These are phyloP conservation scores for Fraxinus paxiana DNA, from an alignment of 305 asterid species.

Conservation along the genomic window DNA sequence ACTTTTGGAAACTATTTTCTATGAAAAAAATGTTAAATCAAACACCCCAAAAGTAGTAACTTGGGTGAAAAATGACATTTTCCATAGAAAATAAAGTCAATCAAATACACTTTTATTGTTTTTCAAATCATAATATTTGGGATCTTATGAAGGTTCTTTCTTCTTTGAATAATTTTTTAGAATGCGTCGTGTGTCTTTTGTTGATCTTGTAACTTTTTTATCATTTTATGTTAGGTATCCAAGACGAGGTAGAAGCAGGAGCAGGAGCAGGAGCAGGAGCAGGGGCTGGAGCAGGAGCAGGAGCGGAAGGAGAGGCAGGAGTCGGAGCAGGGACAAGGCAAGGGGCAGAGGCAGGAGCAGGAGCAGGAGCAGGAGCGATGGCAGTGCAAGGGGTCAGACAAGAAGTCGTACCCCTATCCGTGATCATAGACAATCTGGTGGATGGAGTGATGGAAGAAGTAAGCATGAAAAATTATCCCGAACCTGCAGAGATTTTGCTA, in stretches of 20 bases:
- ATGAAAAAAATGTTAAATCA: too few species aligned
- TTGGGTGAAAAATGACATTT: too few species aligned
- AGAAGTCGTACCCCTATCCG: slow-evolving; percentile 37
- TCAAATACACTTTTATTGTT: too few species aligned
- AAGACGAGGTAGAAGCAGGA: slow-evolving; percentile 20
- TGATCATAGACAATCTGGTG: slow-evolving; percentile 50
- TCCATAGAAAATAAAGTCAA: too few species aligned
- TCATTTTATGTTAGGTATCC: slow-evolving; percentile 26
- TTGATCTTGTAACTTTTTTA: slow-evolving; percentile 13
- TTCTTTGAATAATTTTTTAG: neutral
- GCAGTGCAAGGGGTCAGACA: slow-evolving; percentile 32
- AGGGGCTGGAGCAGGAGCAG: slow-evolving; percentile 30
- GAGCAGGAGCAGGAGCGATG: slow-evolving; percentile 40
- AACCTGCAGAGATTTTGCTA: slow-evolving; percentile 55
- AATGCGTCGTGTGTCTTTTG: neutral
- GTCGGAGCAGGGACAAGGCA: slow-evolving; percentile 36
- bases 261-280: slow-evolving; percentile 31
- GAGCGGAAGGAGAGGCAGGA: slow-evolving; percentile 28
- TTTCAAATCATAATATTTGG: neutral
- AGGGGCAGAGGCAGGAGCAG: slow-evolving; percentile 37
- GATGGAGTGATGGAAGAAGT: slow-evolving; percentile 52
- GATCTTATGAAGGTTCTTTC: neutral
- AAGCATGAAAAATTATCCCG: slow-evolving; percentile 43
- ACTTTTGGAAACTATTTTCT: too few species aligned
- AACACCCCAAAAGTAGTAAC: too few species aligned